These are phyloP conservation scores for Malbranchea cinnamomea DNA, from an alignment of 2,329 filamentous ascomycete genomes.

Conservation along the genomic window DNA sequence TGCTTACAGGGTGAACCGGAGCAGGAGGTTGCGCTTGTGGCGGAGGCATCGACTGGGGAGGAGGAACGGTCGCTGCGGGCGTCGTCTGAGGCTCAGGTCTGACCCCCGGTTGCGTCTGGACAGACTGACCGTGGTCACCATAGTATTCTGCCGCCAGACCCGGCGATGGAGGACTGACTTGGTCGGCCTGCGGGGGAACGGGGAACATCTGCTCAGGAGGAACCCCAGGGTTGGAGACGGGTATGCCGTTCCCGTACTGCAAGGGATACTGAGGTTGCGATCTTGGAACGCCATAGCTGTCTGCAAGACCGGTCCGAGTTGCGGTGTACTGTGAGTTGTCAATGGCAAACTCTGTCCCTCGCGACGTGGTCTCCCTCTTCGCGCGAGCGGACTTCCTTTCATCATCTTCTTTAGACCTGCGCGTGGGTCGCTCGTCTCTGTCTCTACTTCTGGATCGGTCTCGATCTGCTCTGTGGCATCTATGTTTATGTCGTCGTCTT, in stretches of 20 bases:
- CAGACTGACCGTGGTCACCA: constrained; percentile 46
- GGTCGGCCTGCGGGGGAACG: background rate
- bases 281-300: constrained; percentile 10
- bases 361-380: too few relatives aligned
- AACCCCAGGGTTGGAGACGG: background rate
- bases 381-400: too few relatives aligned
- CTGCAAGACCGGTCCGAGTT: constrained; percentile 8
- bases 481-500: too few relatives aligned
- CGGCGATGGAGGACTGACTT: constrained; percentile 10
- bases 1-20: constrained; percentile 1
- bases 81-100: constrained; percentile 32
- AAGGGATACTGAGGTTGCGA: constrained; percentile 10
- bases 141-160: constrained; percentile 49
- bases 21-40: background rate
- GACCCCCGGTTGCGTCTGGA: constrained; percentile 44
- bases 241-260: constrained; percentile 2
- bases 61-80: constrained; percentile 38
- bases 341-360: too few relatives aligned
- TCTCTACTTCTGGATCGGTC: too few relatives aligned
- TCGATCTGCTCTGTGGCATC: too few relatives aligned
- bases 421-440: too few relatives aligned
- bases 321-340: constrained; percentile 6
- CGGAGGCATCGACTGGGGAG: constrained; percentile 37
- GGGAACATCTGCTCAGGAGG: background rate
- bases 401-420: too few relatives aligned